These are phyloP conservation scores for Chlorella sp. DNA, from an alignment of 139 green algal species.

Conservation along the genomic window DNA sequence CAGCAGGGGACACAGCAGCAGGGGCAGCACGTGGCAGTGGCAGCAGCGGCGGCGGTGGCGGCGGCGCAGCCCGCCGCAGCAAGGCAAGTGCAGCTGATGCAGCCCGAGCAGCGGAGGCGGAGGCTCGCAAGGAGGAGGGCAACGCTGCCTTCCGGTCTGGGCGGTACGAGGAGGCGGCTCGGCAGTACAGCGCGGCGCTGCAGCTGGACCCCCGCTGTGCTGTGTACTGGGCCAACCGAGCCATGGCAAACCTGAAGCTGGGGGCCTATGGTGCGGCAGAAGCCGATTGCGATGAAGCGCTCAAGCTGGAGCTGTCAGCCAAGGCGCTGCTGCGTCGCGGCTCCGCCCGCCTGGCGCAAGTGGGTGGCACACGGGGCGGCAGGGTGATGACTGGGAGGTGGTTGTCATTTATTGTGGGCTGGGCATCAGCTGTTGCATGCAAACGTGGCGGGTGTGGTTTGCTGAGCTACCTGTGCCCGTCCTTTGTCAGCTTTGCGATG, in stretches of 20 bases:
- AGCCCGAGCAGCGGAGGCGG: not conserved
- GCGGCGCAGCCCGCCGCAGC: not conserved
- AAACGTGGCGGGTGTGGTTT: not conserved
- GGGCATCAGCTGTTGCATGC: not conserved
- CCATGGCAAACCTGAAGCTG: conserved; percentile 56
- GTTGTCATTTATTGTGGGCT: not conserved
- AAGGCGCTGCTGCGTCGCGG: conserved; percentile 60
- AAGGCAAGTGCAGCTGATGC: not conserved
- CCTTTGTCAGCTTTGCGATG: not conserved
- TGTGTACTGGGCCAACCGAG: conserved; percentile 60
- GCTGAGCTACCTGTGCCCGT: not conserved
- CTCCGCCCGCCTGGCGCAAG: conserved; percentile 38
- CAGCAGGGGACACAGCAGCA: not conserved
- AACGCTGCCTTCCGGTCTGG: conserved; percentile 50
- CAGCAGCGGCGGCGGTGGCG: not conserved
- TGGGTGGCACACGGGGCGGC: not conserved
- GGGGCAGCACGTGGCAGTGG: not conserved
- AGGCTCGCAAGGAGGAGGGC: conserved; percentile 45
- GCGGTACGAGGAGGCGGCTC: conserved; percentile 48
- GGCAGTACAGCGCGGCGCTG: conserved; percentile 49
- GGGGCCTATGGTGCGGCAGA: conserved; percentile 43
- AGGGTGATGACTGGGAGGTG: not conserved
- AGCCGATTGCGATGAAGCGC: conserved; percentile 49
- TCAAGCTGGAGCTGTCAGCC: conserved; percentile 50
- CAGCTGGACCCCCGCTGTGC: conserved; percentile 33